phyloP scores from a whole-genome alignment of 2,329 filamentous ascomycete species.

The Pyricularia grisea region DNA sequence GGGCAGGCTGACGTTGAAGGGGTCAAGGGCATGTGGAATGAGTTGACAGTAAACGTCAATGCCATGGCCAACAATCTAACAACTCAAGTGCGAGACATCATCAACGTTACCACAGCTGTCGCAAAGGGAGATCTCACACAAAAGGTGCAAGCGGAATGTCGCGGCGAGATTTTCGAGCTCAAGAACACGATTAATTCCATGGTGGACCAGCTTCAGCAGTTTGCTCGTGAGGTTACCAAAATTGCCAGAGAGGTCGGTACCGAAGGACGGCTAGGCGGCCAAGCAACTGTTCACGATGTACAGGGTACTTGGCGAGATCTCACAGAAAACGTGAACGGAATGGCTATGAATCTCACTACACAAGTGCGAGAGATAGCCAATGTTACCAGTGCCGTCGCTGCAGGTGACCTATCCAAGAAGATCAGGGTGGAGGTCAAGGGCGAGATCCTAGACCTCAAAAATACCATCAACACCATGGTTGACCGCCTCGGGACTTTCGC shows the following conservation, averaged over 20 bases:
- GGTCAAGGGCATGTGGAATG: constrained; percentile 84
- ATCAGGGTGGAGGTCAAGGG: constrained; percentile 90
- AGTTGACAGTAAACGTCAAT: constrained; percentile 77
- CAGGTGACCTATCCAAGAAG: constrained; percentile 90
- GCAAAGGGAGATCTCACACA: constrained; percentile 86
- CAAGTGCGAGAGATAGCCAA: constrained; percentile 97
- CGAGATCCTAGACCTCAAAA: constrained; percentile 91
- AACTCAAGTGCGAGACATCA: constrained; percentile 90
- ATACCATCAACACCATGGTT: constrained; percentile 98
- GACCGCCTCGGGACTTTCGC: constrained; percentile 93
- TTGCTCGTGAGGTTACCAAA: constrained; percentile 93
- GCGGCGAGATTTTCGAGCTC: constrained; percentile 85
- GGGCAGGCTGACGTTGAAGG: constrained; percentile 77
- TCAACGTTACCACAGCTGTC: constrained; percentile 65
- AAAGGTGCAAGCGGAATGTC: constrained; percentile 88
- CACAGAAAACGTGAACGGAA: constrained; percentile 92
- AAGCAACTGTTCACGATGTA: constrained; percentile 92
- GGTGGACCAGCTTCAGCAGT: constrained; percentile 96
- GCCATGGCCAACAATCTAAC: constrained; percentile 84
- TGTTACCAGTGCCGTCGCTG: constrained; percentile 90
- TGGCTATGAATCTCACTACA: constrained; percentile 96
- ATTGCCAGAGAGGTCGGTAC: constrained; percentile 95
- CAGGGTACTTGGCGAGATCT: constrained; percentile 96
- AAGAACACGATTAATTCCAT: constrained; percentile 99
- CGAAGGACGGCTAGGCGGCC: constrained; percentile 85